phyloP scores from a whole-genome alignment of 1,284 basidiomycete species.

The Blastosporella zonata region DNA sequence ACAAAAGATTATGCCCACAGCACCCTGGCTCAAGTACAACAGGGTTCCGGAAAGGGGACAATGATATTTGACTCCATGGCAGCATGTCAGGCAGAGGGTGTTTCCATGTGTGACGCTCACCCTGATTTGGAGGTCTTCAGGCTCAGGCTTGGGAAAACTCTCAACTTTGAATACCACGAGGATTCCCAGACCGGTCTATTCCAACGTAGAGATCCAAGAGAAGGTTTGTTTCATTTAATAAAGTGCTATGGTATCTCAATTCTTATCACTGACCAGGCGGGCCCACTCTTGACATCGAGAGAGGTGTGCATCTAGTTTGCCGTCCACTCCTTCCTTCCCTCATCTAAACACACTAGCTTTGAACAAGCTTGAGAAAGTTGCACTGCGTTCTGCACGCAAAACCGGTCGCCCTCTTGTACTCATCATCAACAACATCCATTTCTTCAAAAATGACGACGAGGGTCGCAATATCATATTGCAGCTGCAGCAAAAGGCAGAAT shows the following conservation, averaged over 20 bases:
- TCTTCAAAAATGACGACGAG: conserved; percentile 77
- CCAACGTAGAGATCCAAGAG: conserved; percentile 78
- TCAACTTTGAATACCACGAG: conserved; percentile 80
- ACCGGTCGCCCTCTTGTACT: conserved; percentile 71
- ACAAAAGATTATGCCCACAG: conserved; percentile 4
- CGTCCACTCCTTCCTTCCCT: background rate
- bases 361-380: conserved; percentile 87
- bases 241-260: background rate
- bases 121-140: conserved; percentile 74
- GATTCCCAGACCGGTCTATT: conserved; percentile 78
- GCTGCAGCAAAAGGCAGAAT: conserved; percentile 80
- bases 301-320: conserved; percentile 44
- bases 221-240: conserved; percentile 43
- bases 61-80: conserved; percentile 83
- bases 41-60: conserved; percentile 62
- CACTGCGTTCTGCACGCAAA: conserved; percentile 56
- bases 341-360: conserved; percentile 44
- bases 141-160: conserved; percentile 75
- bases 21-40: background rate
- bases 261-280: conserved; percentile 46
- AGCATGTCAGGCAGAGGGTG: conserved; percentile 64
- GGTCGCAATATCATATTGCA: conserved; percentile 77
- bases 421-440: conserved; percentile 77
- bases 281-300: conserved; percentile 78
- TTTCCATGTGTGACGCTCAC: conserved; percentile 46